Conservation (phyloP, 1,139 yeast species). For the Wickerhamiella pararugosa region DNA sequence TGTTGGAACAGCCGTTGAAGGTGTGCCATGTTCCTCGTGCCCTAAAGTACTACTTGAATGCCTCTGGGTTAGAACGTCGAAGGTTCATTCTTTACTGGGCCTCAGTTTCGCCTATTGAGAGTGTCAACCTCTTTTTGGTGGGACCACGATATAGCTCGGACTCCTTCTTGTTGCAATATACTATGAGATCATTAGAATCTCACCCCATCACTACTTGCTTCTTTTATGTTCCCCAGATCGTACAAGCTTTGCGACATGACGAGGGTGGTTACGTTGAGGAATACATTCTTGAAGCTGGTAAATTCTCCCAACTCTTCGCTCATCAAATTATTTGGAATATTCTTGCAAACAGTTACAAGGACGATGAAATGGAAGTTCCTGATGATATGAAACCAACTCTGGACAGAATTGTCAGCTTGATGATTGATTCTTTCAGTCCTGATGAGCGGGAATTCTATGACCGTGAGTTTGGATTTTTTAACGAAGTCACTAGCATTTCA, state of each 20-base stretch:
- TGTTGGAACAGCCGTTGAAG: constrained; percentile 42
- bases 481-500: constrained; percentile 82
- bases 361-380: constrained; percentile 58
- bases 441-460: constrained; percentile 57
- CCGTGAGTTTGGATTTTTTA: constrained; percentile 76
- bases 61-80: constrained; percentile 4
- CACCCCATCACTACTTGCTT: constrained; percentile 83
- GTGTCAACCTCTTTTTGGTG: constrained; percentile 74
- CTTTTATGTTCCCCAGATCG: constrained; percentile 96
- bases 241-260: constrained; percentile 79
- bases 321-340: constrained; percentile 98
- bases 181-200: constrained; percentile 77
- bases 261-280: constrained; percentile 71
- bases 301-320: constrained; percentile 79
- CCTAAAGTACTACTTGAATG: constrained; percentile 30
- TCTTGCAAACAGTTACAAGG: constrained; percentile 83
- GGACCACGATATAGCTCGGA: constrained; percentile 40
- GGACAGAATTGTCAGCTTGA: constrained; percentile 54
- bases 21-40: constrained; percentile 53
- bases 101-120: constrained; percentile 68
- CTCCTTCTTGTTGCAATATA: constrained; percentile 63
- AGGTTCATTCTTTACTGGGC: constrained; percentile 51
- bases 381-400: constrained; percentile 73
- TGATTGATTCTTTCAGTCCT: constrained; percentile 46
- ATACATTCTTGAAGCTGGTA: constrained; percentile 83